phyloP scores from a whole-genome alignment of 441 rosid species.

The Flueggea neowawraea region DNA sequence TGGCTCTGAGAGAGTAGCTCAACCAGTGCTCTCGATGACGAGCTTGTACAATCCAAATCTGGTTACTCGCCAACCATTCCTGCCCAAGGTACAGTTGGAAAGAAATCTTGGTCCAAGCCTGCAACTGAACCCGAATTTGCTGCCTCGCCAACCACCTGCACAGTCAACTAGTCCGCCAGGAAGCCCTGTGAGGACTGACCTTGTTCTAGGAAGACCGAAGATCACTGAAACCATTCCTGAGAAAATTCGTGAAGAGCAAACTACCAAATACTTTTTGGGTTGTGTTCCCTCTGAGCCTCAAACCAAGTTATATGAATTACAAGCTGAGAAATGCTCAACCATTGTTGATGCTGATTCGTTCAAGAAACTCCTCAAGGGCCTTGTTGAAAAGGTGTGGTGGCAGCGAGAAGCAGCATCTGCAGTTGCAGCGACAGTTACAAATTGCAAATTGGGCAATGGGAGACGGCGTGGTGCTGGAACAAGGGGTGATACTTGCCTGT shows the following conservation, averaged over 20 bases:
- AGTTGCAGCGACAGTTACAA: slow-evolving; percentile 62
- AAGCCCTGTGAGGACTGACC: slow-evolving; percentile 86
- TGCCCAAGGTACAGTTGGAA: slow-evolving; percentile 52
- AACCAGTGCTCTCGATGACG: slow-evolving; percentile 37
- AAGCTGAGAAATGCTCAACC: slow-evolving; percentile 33
- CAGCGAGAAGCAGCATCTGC: slow-evolving; percentile 90
- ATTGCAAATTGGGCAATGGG: slow-evolving; percentile 67
- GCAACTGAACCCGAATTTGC: slow-evolving; percentile 33
- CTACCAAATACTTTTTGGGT: slow-evolving; percentile 60
- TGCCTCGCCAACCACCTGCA: slow-evolving; percentile 23
- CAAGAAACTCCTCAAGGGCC: slow-evolving; percentile 84
- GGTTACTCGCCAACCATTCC: slow-evolving; percentile 54
- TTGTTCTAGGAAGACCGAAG: slow-evolving; percentile 70
- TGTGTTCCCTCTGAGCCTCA: slow-evolving; percentile 61
- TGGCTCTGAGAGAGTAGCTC: slow-evolving; percentile 35
- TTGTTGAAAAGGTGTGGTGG: slow-evolving; percentile 84
- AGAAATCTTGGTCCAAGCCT: slow-evolving; percentile 36
- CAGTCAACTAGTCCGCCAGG: slow-evolving; percentile 41
- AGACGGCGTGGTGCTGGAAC: slow-evolving; percentile 50
- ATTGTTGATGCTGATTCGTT: slow-evolving; percentile 57
- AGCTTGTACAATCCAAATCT: slow-evolving; percentile 46
- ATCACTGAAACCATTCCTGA: slow-evolving; percentile 32
- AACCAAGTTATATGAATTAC: slow-evolving; percentile 39
- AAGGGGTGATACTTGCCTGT: slow-evolving; percentile 74
- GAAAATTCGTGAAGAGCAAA: slow-evolving; percentile 25